Conservation (phyloP, 352 stramenopile species). For the Globisporangium barbulae region DNA sequence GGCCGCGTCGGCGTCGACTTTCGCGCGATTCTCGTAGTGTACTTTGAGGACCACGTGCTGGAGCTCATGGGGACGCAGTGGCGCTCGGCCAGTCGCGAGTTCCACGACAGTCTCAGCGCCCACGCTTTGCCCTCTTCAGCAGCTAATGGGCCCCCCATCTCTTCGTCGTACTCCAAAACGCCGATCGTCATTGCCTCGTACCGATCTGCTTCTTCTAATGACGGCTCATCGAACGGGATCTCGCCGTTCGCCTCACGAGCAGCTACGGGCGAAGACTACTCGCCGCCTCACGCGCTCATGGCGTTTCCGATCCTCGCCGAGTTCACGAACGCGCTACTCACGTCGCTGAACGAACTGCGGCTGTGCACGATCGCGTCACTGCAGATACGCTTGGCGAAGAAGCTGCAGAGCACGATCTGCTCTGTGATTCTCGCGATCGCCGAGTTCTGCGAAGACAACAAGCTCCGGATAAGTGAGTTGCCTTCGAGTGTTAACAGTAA, state of each 20-base stretch:
- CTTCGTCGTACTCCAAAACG: conserved; percentile 35
- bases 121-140: conserved; percentile 29
- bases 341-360: conserved; percentile 83
- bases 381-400: conserved; percentile 48
- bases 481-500: neutral
- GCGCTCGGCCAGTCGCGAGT: conserved; percentile 52
- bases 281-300: conserved; percentile 78
- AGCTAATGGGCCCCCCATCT: neutral
- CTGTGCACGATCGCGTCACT: conserved; percentile 69
- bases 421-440: conserved; percentile 49
- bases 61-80: conserved; percentile 61
- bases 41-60: conserved; percentile 80
- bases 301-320: conserved; percentile 83
- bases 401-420: conserved; percentile 49
- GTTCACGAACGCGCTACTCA: conserved; percentile 79
- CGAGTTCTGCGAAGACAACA: conserved; percentile 57
- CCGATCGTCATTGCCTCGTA: conserved; percentile 74
- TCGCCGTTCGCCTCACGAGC: conserved; percentile 9
- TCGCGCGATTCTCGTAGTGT: conserved; percentile 72
- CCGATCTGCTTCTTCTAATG: conserved; percentile 26
- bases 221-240: conserved; percentile 10
- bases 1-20: conserved; percentile 83
- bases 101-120: conserved; percentile 48
- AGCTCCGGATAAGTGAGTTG: conserved; percentile 24
- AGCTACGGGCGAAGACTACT: conserved; percentile 35